Evolutionary conservation across 768 basidiomycete species (phyloP).

Genomic region (Tylopilus balloui): DNA sequence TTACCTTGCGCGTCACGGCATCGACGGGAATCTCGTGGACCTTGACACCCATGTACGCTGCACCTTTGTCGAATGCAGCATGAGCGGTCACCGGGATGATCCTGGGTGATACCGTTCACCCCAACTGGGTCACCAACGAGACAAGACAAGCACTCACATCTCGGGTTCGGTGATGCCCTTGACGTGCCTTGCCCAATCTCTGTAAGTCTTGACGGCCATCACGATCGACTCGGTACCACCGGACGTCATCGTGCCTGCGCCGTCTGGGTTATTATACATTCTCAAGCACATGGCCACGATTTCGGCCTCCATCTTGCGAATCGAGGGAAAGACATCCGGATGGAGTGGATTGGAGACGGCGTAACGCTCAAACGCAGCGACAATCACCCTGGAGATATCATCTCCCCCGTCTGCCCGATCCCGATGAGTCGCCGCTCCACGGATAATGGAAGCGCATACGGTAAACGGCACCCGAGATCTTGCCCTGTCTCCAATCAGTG

Average conservation of each 20-base stretch:
- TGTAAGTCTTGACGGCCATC: slow-evolving; percentile 91
- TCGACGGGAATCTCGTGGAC: slow-evolving; percentile 84
- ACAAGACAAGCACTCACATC: slow-evolving; percentile 52
- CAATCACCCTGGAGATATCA: slow-evolving; percentile 73
- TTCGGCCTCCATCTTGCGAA: slow-evolving; percentile 97
- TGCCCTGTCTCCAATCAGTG: slow-evolving; percentile 63
- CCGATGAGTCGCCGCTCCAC: not conserved
- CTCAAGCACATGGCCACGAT: slow-evolving; percentile 83
- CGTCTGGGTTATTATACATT: slow-evolving; percentile 79
- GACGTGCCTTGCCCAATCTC: slow-evolving; percentile 82
- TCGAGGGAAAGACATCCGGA: slow-evolving; percentile 87
- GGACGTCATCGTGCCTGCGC: slow-evolving; percentile 89
- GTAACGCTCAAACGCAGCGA: slow-evolving; percentile 76
- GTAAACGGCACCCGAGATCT: slow-evolving; percentile 77
- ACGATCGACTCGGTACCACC: slow-evolving; percentile 96
- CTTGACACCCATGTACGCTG: slow-evolving; percentile 85
- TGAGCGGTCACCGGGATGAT: slow-evolving; percentile 82
- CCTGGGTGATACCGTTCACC: slow-evolving; percentile 37
- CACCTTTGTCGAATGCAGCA: slow-evolving; percentile 94
- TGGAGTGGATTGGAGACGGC: slow-evolving; percentile 88
- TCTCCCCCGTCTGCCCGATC: slow-evolving; percentile 68
- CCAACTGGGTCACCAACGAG: not conserved
- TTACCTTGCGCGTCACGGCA: slow-evolving; percentile 66
- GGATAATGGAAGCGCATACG: slow-evolving; percentile 44
- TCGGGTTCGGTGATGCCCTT: slow-evolving; percentile 92